Conservation (phyloP, 257 asterid genomes). For the Forsythia suspensa region DNA sequence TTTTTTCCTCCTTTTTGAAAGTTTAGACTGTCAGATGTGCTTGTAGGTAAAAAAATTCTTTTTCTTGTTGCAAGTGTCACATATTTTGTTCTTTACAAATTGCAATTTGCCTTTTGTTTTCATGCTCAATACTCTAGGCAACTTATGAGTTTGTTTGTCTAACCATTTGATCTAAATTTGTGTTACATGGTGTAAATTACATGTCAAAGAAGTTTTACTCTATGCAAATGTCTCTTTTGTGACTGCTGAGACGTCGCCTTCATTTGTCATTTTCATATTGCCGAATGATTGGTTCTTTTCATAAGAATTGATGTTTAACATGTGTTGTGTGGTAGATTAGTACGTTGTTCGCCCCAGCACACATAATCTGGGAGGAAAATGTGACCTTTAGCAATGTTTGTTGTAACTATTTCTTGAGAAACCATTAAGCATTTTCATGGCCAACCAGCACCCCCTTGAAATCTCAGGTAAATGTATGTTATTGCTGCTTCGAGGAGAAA, state of each 20-base stretch:
- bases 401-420: constrained; percentile 16
- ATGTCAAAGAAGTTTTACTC: constrained; percentile 2
- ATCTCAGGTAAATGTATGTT: constrained; percentile 10
- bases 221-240: constrained; percentile 4
- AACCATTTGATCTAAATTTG: constrained; percentile 9
- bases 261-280: constrained; percentile 7
- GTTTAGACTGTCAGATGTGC: neutral
- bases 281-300: constrained; percentile 6
- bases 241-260: constrained; percentile 10
- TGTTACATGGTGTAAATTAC: constrained; percentile 13
- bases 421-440: constrained; percentile 13
- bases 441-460: constrained; percentile 2
- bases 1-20: neutral
- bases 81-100: neutral
- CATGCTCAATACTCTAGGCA: constrained; percentile 18
- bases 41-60: neutral
- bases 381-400: neutral
- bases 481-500: constrained; percentile 11
- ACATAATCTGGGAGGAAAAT: neutral
- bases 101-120: neutral
- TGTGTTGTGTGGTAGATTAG: constrained; percentile 8
- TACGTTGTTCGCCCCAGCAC: neutral
- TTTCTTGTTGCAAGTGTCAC: neutral
- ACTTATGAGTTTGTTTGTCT: neutral
- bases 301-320: neutral